A percentile compares a stretch with the other conserved stretches of the same genome.
Evolutionary conservation across 805 yeast species (phyloP).

Genomic region (Candida xyloterini): DNA sequence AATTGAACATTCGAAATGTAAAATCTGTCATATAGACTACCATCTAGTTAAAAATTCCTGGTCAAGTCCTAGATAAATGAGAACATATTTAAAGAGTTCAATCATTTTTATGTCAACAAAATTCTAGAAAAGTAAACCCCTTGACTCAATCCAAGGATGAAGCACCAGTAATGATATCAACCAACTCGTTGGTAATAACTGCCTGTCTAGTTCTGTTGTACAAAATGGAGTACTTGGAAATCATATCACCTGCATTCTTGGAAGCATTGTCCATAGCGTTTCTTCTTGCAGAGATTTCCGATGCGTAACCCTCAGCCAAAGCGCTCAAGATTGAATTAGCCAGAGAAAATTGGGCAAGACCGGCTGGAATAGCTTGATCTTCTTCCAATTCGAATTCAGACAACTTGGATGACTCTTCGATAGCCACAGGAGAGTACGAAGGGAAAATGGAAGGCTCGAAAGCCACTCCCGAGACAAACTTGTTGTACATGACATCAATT

Average conservation of each 20-base stretch:
- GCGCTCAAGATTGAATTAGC: conserved; percentile 89
- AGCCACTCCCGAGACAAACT: conserved; percentile 81
- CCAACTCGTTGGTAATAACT: conserved; percentile 98
- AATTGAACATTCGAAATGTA: neutral
- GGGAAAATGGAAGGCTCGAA: conserved; percentile 78
- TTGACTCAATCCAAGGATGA: conserved; percentile 79
- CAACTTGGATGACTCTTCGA: conserved; percentile 82
- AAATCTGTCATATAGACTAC: no score
- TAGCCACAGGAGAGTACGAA: conserved; percentile 65
- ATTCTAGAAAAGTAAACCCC: neutral
- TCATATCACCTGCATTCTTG: conserved; percentile 99
- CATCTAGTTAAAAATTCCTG: no score
- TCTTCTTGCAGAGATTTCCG: conserved; percentile 98
- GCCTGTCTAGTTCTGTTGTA: conserved; percentile 99
- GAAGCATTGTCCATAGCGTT: conserved; percentile 99
- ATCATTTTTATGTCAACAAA: no score
- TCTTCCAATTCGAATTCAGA: conserved; percentile 78
- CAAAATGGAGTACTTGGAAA: conserved; percentile 89
- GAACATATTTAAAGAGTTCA: neutral
- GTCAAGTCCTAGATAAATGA: neutral
- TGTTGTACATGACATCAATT: conserved; percentile 82
- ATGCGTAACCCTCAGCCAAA: conserved; percentile 96
- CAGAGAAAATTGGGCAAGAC: conserved; percentile 76
- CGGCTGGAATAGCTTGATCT: conserved; percentile 63
- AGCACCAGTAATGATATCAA: conserved; percentile 99